Base-by-base conservation (phyloP, 164 flowering plant species). In the Taxillus chinensis region DNA sequence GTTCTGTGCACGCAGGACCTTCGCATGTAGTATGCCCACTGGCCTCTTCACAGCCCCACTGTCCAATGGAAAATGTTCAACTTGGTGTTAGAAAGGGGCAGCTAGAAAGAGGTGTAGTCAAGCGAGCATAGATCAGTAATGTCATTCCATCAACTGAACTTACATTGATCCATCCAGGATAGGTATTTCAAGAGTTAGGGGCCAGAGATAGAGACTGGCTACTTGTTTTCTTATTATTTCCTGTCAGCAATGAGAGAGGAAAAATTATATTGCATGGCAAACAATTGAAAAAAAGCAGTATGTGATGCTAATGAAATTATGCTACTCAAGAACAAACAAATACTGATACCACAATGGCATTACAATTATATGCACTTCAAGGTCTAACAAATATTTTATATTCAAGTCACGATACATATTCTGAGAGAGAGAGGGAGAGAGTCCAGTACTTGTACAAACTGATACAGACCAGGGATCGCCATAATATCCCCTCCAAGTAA, bases 401-500 rank as follows among this genome's bases (percentile, higher is more conserved):
- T 43, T 43, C 46, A 27, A 27, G 27, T 27, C 27, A 27, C 27
- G 27, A 27, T 27, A 27, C 27, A 27, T 27, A 43, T 43, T 43
- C 46, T 43, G 46, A 1, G 2, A 43, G 46, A 6, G 10, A 43
- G 7, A 27, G n/a, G n/a, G 7, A 6, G 46, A 6, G 46, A 43
- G 46, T 43, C 46, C 8, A 6, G 10, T 75, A 93, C 97, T 97
- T 90, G 96, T 68, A 86, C 74, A 70, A 59, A 76, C 41, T 59
- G 82, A 72, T 90, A 86, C 5, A 93, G 68, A 48, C 95, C 95
- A 39, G 97, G 99, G 60, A 93, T 83, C 57, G 97, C 75, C 99
- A 93, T 90, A 56, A 93, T 59, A 68, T 93, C 97, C 13, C 80
- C 89, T 59, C 95, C 95, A 39, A 83, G 65, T 5, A 93, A 14